Base-by-base conservation (phyloP, 768 basidiomycete genomes). In the Boletus tylopilopsis region DNA sequence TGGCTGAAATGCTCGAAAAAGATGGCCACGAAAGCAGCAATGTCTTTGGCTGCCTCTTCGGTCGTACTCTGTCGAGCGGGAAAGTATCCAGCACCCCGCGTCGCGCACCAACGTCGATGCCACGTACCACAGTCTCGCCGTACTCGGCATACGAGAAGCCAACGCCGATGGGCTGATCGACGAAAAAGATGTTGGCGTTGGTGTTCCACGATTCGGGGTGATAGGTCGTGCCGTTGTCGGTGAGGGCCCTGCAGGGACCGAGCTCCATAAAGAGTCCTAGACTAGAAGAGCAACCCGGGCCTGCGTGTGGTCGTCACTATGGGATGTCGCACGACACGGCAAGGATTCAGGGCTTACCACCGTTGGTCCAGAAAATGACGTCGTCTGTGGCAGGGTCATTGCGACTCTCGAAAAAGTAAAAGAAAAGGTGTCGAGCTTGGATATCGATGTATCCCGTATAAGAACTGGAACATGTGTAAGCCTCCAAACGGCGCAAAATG, bases 391-490 rank as follows among this genome's bases (percentile, higher is more conserved):
- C 75, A 24, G 82, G 82, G 55, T 79, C 68, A 41, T 72, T 72
- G 52, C 87, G 69, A 53, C 80, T 82, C 67, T 87, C 84, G 64
- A 87, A 88, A 68, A 87, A 87, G 66, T 85, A 85, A 70, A 87
- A 87, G 66, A 83, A 84, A 34, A 84, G 46, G 54, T 84, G 83
- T 47, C 81, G 77, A 19, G 81, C 80, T 59, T 80, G 71, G 38
- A 83, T 73, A 51, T 85, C 84, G 46, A 86, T 82, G 55, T 85
- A 85, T 10, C 84, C 84, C 0, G 82, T 83, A 60, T 81, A 86
- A 1, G 75, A 68, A 18, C 80, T 83, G 27, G 24, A 32, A 23
- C 9, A 36, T 49, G 39, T 4, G 6, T 52, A 23, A 50, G 21
- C 48, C 4, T 42, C n/a, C 22, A 22, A 21, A 12, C 9, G 16